These are phyloP conservation scores for Adansonia madagascariensis DNA, from an alignment of 441 rosid genomes.

Conservation along the genomic window DNA sequence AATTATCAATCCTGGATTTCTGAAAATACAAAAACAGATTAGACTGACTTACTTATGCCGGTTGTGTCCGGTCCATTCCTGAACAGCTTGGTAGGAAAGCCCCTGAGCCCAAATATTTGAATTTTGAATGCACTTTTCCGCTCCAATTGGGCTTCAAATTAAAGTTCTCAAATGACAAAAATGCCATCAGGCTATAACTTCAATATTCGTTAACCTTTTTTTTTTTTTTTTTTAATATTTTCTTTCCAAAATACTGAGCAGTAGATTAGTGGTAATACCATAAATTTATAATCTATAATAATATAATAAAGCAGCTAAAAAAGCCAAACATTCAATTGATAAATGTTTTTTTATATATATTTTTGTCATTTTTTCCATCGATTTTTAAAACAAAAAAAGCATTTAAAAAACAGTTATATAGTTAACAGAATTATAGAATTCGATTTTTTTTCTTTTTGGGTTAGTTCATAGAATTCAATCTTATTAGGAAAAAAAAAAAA, in stretches of 20 bases:
- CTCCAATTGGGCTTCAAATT: not conserved
- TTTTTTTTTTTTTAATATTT: too few species aligned
- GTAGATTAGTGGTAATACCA: too few species aligned
- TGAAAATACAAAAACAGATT: not conserved
- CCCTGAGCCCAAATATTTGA: conserved; percentile 4
- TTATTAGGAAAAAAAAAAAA: too few species aligned
- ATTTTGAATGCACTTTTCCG: conserved; percentile 15
- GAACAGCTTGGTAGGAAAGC: not conserved
- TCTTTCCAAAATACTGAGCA: too few species aligned
- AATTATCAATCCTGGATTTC: not conserved
- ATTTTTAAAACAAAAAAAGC: not conserved
- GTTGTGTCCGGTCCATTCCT: not conserved
- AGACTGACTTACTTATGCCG: not conserved
- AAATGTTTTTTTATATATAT: too few species aligned
- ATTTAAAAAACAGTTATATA: not conserved
- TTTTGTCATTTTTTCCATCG: too few species aligned
- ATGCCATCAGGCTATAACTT: conserved; percentile 9
- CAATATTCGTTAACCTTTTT: not conserved
- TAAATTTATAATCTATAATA: too few species aligned
- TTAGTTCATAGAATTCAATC: not conserved
- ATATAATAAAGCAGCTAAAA: not conserved
- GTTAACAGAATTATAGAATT: not conserved
- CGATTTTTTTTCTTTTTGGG: too few species aligned
- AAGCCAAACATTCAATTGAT: not conserved
- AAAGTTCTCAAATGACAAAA: not conserved